Conservation (phyloP, 164 flowering plant genomes). For the Chloranthus sessilifolius region DNA sequence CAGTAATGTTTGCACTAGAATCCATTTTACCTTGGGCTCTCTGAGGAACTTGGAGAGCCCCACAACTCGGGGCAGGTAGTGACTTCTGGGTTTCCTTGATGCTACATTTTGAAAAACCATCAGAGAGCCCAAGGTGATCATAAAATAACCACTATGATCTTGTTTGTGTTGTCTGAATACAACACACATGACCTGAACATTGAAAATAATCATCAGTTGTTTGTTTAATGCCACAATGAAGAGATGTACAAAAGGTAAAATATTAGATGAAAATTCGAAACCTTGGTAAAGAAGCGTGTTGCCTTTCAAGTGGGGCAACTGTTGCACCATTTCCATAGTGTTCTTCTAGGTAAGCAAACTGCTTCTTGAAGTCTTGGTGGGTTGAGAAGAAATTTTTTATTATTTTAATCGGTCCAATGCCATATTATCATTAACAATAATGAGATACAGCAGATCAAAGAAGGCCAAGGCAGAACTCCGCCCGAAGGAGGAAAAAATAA, state of each 20-base stretch:
- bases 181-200: conserved; percentile 65
- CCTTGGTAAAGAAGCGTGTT: conserved; percentile 97
- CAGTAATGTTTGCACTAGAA: background rate
- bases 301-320: conserved; percentile 85
- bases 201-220: conserved; percentile 5
- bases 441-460: too few species aligned
- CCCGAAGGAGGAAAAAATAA: too few species aligned
- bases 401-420: background rate
- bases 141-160: conserved; percentile 39
- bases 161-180: conserved; percentile 58
- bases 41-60: conserved; percentile 68
- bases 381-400: conserved; percentile 9
- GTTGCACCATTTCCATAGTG: conserved; percentile 82
- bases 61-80: conserved; percentile 40
- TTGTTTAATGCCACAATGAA: background rate
- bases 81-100: conserved; percentile 63
- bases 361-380: conserved; percentile 88
- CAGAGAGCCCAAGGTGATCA: too few species aligned
- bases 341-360: conserved; percentile 95
- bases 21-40: conserved; percentile 42
- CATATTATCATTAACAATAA: background rate
- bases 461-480: too few species aligned
- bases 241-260: background rate
- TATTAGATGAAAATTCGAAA: conserved; percentile 20
- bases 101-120: conserved; percentile 64